Base-by-base conservation (phyloP, 768 basidiomycete genomes). In the Tephrocybe sp. region DNA sequence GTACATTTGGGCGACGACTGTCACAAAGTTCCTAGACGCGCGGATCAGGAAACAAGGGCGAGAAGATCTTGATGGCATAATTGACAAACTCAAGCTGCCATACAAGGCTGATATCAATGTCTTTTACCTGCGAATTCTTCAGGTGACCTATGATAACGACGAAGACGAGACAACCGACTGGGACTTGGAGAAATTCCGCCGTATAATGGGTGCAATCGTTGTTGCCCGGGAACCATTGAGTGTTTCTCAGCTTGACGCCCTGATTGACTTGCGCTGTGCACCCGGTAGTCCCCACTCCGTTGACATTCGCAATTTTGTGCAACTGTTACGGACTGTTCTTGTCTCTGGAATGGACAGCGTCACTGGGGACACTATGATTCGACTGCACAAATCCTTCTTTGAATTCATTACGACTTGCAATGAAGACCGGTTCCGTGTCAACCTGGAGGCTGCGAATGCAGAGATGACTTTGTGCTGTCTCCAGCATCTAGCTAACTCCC, bases 1-100 rank as follows among this genome's bases (percentile, higher is more conserved):
- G 26, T 54, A 49, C 38, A 50, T 54, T 12, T 54, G 53, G 53
- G 53, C 53, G 4, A 48, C 40, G 3, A 54, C 53, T 12, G 53
- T 49, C 33, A 20, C 26, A 7, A 35, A 45, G 8, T 54, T 54
- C 43, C 35, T 54, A 7, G 16, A 49, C 4, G 26, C 39, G 17
- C 48, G 49, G 26, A 19, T 57, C 19, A 17, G 34, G 9, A 39
- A 14, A 13, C 22, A 30, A 19, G 57, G 57, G 4, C 45, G 26
- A 6, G 45, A 45, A 31, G 40, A 51, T 43, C 36, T 45, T 6
- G 13, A 47, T 10, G 45, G 50, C 3, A 31, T 59, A 10, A 35
- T 56, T 19, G 46, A 59, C 14, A 14, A n/a, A 5, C 36, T 59
- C 22, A 53, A 50, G 14, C 43, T 32, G 9, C 30, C 38, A n/a